A percentile compares a stretch with the other conserved stretches of the same genome.
Evolutionary conservation across 108 stramenopile genomes (phyloP).

Genomic region (Cyclotella cryptica): DNA sequence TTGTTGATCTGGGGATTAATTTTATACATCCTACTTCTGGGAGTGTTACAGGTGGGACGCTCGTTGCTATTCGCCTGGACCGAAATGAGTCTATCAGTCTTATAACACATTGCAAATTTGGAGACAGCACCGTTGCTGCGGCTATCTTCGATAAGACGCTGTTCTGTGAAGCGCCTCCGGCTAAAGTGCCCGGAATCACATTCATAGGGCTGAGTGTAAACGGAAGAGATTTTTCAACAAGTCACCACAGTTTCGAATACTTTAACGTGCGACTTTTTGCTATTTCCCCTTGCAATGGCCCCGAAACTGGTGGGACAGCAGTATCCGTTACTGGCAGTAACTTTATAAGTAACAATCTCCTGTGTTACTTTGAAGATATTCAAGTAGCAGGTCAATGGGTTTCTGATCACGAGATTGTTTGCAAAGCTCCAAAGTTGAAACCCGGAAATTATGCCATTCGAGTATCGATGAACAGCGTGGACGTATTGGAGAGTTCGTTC

Average conservation of each 20-base stretch:
- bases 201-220: constrained; percentile 27
- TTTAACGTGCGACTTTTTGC: constrained; percentile 1
- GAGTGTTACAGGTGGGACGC: constrained; percentile 22
- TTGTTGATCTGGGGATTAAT: constrained; percentile 18
- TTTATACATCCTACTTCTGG: constrained; percentile 28
- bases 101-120: constrained; percentile 29
- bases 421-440: constrained; percentile 24
- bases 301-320: constrained; percentile 30
- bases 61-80: constrained; percentile 3
- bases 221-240: constrained; percentile 30
- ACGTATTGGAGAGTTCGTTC: constrained; percentile 14
- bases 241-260: constrained; percentile 20
- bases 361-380: constrained; percentile 34
- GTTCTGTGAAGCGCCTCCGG: constrained; percentile 22
- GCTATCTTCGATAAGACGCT: background rate
- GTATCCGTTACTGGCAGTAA: constrained; percentile 25
- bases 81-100: background rate
- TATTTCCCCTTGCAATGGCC: constrained; percentile 26
- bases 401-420: constrained; percentile 21
- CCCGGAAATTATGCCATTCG: constrained; percentile 34
- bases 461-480: constrained; percentile 44
- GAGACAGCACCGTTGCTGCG: background rate
- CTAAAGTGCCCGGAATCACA: background rate
- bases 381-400: constrained; percentile 24
- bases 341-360: constrained; percentile 21